Conservation (phyloP, 208 protist species). For the Phytomonas sp. region DNA sequence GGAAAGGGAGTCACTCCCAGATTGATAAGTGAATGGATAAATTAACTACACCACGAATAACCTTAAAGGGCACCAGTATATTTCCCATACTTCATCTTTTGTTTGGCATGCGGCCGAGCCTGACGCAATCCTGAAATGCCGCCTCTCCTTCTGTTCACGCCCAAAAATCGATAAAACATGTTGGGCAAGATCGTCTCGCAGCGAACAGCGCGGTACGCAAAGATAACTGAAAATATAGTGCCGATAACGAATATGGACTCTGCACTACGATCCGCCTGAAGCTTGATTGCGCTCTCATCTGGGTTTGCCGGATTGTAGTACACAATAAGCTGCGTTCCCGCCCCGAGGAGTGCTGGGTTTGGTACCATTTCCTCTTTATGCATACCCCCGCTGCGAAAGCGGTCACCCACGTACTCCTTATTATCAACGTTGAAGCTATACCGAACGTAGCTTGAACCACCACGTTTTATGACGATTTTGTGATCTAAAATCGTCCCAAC, state of each 20-base stretch:
- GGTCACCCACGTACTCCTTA: conserved; percentile 63
- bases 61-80: conserved; percentile 44
- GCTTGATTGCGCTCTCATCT: conserved; percentile 75
- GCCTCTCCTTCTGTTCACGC: conserved; percentile 60
- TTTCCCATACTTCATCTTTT: conserved; percentile 83
- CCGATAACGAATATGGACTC: conserved; percentile 63
- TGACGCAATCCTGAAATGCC: conserved; percentile 67
- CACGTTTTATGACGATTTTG: conserved; percentile 79
- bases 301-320: conserved; percentile 86
- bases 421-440: conserved; percentile 78
- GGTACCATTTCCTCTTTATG: conserved; percentile 80
- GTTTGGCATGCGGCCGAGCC: conserved; percentile 48
- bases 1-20: neutral
- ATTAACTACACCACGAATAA: neutral
- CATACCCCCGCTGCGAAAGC: conserved; percentile 78
- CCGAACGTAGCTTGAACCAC: conserved; percentile 71
- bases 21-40: neutral
- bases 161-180: conserved; percentile 85
- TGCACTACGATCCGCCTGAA: conserved; percentile 69
- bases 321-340: conserved; percentile 77
- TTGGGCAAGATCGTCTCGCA: conserved; percentile 90
- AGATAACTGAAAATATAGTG: conserved; percentile 54
- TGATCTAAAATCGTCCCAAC: conserved; percentile 86
- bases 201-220: conserved; percentile 76
- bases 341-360: conserved; percentile 74